These are phyloP conservation scores for Pyrenochaeta sp. DNA, from an alignment of 2,329 filamentous ascomycete genomes.

Conservation along the genomic window DNA sequence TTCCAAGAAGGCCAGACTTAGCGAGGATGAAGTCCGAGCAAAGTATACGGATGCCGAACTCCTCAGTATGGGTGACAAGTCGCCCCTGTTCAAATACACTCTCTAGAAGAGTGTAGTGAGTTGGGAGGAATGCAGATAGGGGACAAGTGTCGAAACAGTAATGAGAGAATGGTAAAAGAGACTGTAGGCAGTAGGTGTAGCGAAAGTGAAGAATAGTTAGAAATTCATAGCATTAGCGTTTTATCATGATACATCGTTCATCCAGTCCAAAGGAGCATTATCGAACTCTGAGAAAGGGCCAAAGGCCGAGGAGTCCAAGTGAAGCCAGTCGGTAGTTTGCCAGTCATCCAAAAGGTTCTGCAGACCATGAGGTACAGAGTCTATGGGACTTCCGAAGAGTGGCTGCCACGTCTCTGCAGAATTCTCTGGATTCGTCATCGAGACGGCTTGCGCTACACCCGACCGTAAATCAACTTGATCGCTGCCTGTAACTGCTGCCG, in stretches of 20 bases:
- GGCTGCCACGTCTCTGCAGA: constrained; percentile 21
- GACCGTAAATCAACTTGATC: background rate
- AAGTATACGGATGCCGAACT: constrained; percentile 49
- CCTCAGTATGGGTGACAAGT: constrained; percentile 49
- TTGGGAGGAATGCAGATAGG: too few species aligned
- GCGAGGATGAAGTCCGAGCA: constrained; percentile 45
- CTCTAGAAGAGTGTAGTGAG: too few species aligned
- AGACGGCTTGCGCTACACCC: background rate
- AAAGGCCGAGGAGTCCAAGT: constrained; percentile 43
- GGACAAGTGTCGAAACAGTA: too few species aligned
- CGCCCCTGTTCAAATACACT: constrained; percentile 50
- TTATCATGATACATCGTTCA: constrained; percentile 1
- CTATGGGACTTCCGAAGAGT: constrained; percentile 30
- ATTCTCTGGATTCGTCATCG: background rate
- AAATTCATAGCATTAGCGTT: too few species aligned
- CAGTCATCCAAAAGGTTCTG: constrained; percentile 37
- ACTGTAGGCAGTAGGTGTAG: background rate
- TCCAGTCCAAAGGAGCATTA: constrained; percentile 12
- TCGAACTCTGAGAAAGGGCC: constrained; percentile 17
- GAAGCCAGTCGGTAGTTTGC: constrained; percentile 45
- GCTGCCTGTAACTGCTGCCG: background rate
- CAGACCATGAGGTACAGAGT: constrained; percentile 17
- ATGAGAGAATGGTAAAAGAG: too few species aligned
- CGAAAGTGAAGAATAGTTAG: too few species aligned
- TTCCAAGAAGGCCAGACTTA: constrained; percentile 43